phyloP scores from a whole-genome alignment of 2,329 filamentous ascomycete species.

The Huntiella bhutanensis region DNA sequence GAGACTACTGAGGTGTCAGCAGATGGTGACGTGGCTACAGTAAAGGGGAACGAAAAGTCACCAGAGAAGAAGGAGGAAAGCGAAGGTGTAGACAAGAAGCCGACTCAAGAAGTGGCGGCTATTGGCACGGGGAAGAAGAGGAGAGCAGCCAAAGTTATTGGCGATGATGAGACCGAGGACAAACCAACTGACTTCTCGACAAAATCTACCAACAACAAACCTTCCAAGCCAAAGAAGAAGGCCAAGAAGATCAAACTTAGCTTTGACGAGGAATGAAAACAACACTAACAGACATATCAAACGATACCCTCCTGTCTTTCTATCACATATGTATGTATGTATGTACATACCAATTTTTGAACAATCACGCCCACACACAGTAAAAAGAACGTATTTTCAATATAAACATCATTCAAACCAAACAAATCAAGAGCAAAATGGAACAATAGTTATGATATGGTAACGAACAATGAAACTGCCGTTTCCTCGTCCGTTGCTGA shows the following conservation, averaged over 20 bases:
- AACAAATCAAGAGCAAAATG: constrained; percentile 2
- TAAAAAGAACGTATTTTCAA: neutral
- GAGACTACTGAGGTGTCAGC: constrained; percentile 24
- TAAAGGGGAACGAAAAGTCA: neutral
- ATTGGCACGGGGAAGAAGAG: constrained; percentile 33
- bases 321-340: neutral
- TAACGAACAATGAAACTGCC: neutral
- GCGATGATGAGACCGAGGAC: constrained; percentile 18
- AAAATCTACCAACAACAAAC: constrained; percentile 5
- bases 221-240: constrained; percentile 27
- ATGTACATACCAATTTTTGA: neutral
- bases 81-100: constrained; percentile 17
- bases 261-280: constrained; percentile 39
- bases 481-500: neutral
- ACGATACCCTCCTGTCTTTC: neutral
- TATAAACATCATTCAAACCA: neutral
- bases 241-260: constrained; percentile 48
- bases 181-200: constrained; percentile 14
- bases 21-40: constrained; percentile 21
- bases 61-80: constrained; percentile 12
- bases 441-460: constrained; percentile 5
- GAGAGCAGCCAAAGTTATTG: constrained; percentile 33
- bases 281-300: neutral
- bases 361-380: neutral
- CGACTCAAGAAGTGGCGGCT: constrained; percentile 18